These are phyloP conservation scores for Naegleria fowleri DNA, from an alignment of 208 protist genomes.

Conservation along the genomic window DNA sequence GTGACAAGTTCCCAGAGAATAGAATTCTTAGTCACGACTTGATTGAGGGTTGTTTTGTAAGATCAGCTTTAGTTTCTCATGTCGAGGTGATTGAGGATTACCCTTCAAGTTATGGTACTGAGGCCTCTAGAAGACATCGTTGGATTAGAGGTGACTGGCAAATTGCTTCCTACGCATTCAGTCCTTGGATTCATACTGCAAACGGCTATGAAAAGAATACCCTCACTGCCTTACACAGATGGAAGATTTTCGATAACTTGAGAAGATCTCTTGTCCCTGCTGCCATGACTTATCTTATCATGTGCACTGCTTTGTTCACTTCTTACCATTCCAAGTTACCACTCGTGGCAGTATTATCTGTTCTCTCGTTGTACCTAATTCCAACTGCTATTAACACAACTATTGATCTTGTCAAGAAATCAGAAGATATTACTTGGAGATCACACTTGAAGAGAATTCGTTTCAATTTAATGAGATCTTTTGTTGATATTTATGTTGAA, in stretches of 20 bases:
- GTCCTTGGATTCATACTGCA: neutral
- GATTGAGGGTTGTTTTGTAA: conserved; percentile 3
- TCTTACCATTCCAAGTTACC: neutral
- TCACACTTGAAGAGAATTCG: neutral
- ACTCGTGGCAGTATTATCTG: neutral
- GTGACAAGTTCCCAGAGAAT: conserved; percentile 13
- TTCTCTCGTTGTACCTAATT: neutral
- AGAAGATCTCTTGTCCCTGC: conserved; percentile 7
- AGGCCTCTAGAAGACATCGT: conserved; percentile 16
- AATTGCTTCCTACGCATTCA: neutral
- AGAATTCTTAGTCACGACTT: conserved; percentile 20
- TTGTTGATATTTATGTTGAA: neutral
- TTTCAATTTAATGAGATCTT: neutral
- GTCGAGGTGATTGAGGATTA: conserved; percentile 19
- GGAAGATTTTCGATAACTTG: conserved; percentile 29
- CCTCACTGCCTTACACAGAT: neutral
- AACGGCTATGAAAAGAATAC: conserved; percentile 2
- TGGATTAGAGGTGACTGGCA: conserved; percentile 27
- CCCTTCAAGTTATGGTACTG: conserved; percentile 14
- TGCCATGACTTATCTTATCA: neutral
- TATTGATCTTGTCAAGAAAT: neutral
- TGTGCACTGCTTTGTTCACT: neutral
- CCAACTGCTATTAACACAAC: neutral
- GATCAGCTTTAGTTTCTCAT: neutral
- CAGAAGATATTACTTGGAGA: neutral